Conservation (phyloP, 2,329 filamentous ascomycete species). For the Biscogniauxia marginata region DNA sequence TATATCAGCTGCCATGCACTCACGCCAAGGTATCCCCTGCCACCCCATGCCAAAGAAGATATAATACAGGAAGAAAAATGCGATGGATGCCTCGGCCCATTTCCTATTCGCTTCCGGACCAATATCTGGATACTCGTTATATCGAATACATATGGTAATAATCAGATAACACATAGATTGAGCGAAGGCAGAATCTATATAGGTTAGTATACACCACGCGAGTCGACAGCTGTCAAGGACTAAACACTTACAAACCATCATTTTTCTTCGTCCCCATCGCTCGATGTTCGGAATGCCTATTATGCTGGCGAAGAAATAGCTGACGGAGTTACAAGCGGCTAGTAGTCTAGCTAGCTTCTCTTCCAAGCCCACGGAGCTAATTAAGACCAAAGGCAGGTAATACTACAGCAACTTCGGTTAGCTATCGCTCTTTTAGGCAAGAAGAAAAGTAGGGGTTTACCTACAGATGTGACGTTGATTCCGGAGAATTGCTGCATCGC, state of each 20-base stretch:
- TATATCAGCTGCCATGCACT: not conserved
- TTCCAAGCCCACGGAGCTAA: slow-evolving; percentile 49
- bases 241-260: slow-evolving; percentile 49
- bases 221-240: not conserved
- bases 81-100: slow-evolving; percentile 17
- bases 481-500: slow-evolving; percentile 24
- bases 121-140: slow-evolving; percentile 8
- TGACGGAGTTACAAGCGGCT: slow-evolving; percentile 44
- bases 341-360: slow-evolving; percentile 50
- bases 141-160: slow-evolving; percentile 20
- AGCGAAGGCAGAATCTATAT: slow-evolving; percentile 42
- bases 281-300: slow-evolving; percentile 30
- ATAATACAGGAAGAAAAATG: slow-evolving; percentile 33
- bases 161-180: slow-evolving; percentile 49
- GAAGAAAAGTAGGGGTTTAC: slow-evolving; percentile 14
- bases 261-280: slow-evolving; percentile 50
- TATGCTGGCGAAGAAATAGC: slow-evolving; percentile 30
- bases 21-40: slow-evolving; percentile 25
- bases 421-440: slow-evolving; percentile 1
- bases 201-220: not conserved
- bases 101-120: slow-evolving; percentile 7
- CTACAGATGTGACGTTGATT: slow-evolving; percentile 16
- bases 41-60: slow-evolving; percentile 29
- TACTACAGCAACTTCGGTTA: slow-evolving; percentile 13
- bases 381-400: slow-evolving; percentile 49